These are phyloP conservation scores for Aegilops umbellulata DNA, from an alignment of 176 grass and related monocot species.

Conservation along the genomic window DNA sequence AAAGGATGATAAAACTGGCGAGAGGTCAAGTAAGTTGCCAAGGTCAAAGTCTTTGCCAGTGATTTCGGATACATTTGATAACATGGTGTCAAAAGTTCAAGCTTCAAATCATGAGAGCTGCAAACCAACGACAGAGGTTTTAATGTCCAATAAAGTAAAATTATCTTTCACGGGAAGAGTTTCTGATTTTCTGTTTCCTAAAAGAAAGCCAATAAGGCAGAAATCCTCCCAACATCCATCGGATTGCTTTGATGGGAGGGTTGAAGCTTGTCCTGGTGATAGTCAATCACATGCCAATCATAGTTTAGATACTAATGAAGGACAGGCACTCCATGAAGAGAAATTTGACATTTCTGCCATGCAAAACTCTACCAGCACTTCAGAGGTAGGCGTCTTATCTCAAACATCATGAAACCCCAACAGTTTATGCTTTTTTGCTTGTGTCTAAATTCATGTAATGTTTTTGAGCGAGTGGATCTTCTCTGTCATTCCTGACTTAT, in stretches of 20 bases:
- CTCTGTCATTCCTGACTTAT: neutral
- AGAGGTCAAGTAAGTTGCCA: slow-evolving; percentile 43
- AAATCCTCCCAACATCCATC: slow-evolving; percentile 21
- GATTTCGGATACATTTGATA: slow-evolving; percentile 45
- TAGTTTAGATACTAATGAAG: slow-evolving; percentile 11
- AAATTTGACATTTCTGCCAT: slow-evolving; percentile 4
- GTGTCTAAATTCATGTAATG: neutral
- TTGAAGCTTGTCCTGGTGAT: slow-evolving; percentile 11
- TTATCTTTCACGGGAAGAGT: slow-evolving; percentile 70
- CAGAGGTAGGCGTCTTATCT: slow-evolving; percentile 35
- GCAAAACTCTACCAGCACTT: slow-evolving; percentile 14
- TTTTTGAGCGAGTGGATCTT: neutral
- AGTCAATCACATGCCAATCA: neutral
- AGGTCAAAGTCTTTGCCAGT: slow-evolving; percentile 49
- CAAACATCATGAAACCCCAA: neutral
- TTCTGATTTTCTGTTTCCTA: slow-evolving; percentile 74
- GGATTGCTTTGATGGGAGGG: slow-evolving; percentile 13
- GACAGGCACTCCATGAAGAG: neutral
- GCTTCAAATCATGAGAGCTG: slow-evolving; percentile 37
- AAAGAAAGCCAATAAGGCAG: slow-evolving; percentile 43
- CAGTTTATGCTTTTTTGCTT: neutral
- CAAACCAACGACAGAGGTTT: slow-evolving; percentile 27
- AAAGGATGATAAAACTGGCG: slow-evolving; percentile 29
- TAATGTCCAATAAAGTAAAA: slow-evolving; percentile 47
- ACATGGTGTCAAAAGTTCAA: slow-evolving; percentile 34